Base-by-base conservation (phyloP, 2,329 filamentous ascomycete species). In the Pseudogymnoascus sp. region DNA sequence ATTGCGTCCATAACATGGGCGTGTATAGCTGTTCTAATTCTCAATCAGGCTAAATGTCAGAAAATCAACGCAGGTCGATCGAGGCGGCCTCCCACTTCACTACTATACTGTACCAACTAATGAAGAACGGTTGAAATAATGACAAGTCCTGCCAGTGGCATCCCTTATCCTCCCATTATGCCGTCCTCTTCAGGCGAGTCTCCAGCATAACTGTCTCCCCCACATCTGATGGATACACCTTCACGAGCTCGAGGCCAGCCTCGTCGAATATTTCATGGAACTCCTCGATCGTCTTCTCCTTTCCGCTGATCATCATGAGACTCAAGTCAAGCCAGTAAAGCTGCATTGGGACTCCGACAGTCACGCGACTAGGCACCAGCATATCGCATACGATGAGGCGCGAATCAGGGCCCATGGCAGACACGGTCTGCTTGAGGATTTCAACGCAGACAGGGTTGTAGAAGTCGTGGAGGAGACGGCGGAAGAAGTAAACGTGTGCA, bases 151-250 rank as follows among this genome's bases (percentile, higher is more conserved):
- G n/a, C 29, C 8, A 16, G 16, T 19, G 7, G 14, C 16, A 33
- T 33, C n/a, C n/a, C 10, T 7, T 31, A 33, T 26, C n/a, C 13
- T 21, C 14, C 4, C 50, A 5, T 6, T 21, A 61, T 6, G 33
- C 33, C 11, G 53, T 47, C 61, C 59, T 69, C 69, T 59, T 56
- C 29, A 75, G 61, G 7, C 66, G 70, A 6, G 71, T 71, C 63
- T 75, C 73, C 11, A 75, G 62, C 69, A 74, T 73, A 8, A 68
- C 71, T 4, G 73, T 74, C n/a, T 68, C 68, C 2, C 72, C 72
- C 33, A 72, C 68, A 1, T 61, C 61, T 6, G 70, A 67, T 7
- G 60, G 67, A 66, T 66, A 71, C 16, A 72, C 65, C 63, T 70
- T 70, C 33, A 70, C 68, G 21, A 72, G 65, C 40, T 71, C 68